A percentile compares a stretch with the other conserved stretches of the same genome.
These are phyloP conservation scores for Acanthamoeba royreba DNA, from an alignment of 208 protist species.

Conservation along the genomic window DNA sequence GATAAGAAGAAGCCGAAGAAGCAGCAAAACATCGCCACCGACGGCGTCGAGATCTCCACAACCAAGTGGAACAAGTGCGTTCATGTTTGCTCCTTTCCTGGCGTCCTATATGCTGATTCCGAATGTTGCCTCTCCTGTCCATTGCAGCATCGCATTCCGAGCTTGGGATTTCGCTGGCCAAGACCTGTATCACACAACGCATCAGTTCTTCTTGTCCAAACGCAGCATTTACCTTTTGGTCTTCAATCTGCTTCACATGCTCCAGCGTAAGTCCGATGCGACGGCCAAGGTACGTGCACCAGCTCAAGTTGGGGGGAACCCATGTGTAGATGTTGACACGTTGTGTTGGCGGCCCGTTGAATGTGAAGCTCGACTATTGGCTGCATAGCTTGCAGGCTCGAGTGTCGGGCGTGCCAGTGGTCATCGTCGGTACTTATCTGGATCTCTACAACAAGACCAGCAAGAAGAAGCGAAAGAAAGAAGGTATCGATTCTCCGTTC, in stretches of 20 bases:
- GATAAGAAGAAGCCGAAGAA: constrained; percentile 27
- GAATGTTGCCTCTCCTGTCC: not conserved
- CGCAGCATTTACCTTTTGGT: constrained; percentile 42
- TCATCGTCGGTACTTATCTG: constrained; percentile 46
- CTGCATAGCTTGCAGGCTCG: constrained; percentile 20
- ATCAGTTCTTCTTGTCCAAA: constrained; percentile 51
- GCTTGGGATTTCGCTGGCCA: constrained; percentile 48
- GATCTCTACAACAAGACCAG: constrained; percentile 9
- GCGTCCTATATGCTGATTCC: not conserved
- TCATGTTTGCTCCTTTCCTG: not conserved
- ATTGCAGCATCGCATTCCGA: constrained; percentile 26
- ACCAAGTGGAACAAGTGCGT: constrained; percentile 41
- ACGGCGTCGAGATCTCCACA: constrained; percentile 26
- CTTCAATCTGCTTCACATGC: constrained; percentile 23
- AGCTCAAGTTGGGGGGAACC: not conserved
- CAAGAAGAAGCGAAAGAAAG: constrained; percentile 25
- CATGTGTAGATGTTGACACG: not conserved
- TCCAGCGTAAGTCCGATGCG: not conserved
- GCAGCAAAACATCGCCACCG: constrained; percentile 44
- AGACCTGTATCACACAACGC: constrained; percentile 42
- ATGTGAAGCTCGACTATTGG: constrained; percentile 21
- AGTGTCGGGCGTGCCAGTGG: constrained; percentile 28
- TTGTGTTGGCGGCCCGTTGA: not conserved
- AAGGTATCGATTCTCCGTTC: not conserved
- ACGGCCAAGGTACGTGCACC: not conserved